phyloP scores from a whole-genome alignment of 306 rosid species.

The Cicer chorassanicum region DNA sequence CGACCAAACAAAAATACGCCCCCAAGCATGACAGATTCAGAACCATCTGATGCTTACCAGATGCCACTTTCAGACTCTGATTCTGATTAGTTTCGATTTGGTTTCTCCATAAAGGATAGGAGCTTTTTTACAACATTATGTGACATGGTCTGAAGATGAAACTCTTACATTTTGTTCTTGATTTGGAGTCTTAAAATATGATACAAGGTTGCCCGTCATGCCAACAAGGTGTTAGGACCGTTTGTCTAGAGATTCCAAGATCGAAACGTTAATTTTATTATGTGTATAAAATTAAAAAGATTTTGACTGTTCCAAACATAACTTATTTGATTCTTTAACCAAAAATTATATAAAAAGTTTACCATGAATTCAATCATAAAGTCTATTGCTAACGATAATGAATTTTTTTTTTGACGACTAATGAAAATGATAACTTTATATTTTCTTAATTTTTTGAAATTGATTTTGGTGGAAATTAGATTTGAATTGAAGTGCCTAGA shows the following conservation, averaged over 20 bases:
- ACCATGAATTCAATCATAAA: background rate
- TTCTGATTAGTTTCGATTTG: constrained; percentile 57
- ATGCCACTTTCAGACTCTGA: constrained; percentile 71
- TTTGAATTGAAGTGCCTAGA: no score
- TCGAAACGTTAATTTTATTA: background rate
- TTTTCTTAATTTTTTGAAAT: no score
- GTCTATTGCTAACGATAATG: background rate
- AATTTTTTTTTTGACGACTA: no score
- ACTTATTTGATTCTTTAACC: constrained; percentile 6
- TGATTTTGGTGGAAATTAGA: no score
- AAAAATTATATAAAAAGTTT: background rate
- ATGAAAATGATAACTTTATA: no score
- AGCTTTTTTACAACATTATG: constrained; percentile 30
- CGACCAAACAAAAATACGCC: constrained; percentile 44
- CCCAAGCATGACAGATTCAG: constrained; percentile 72
- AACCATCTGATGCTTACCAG: constrained; percentile 73
- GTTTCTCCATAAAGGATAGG: constrained; percentile 22
- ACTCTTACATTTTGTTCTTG: constrained; percentile 12
- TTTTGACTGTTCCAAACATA: background rate
- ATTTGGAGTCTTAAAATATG: constrained; percentile 18
- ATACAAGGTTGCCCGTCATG: background rate
- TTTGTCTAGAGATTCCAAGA: background rate
- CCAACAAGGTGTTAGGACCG: constrained; percentile 4
- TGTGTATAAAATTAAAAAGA: constrained; percentile 24
- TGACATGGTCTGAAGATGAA: constrained; percentile 24